Evolutionary conservation across 1,139 yeast species (phyloP), one percentile per base, ranked within the genome.

Genomic region (Nakaseomyces nivariensis): DNA sequence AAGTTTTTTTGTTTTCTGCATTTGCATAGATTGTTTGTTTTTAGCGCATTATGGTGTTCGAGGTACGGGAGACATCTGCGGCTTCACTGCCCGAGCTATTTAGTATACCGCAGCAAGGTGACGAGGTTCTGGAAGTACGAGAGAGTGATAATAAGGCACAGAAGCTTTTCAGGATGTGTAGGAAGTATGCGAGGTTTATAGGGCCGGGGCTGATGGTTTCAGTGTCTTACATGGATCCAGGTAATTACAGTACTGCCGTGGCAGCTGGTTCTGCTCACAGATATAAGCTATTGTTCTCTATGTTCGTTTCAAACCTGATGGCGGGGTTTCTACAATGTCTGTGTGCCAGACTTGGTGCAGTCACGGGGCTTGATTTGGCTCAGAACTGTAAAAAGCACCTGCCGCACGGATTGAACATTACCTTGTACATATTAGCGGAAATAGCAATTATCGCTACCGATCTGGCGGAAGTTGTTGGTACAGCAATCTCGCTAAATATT

Each of bases 171-270:
- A 32, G 52, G 11, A 48, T 55, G 26, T 52, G 64, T 31, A 50
- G 55, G 33, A 82, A 82, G 60, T 79, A 82, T 59, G 66, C 74
- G 9, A 71, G 75, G 48, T 85, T 84, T 59, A 71, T 85, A n/a
- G 92, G 94, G 0, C 94, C 94, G 0, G 94, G 94, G 0, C 69
- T 85, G 33, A 76, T 84, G 75, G 85, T 85, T 4, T 77, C 86
- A 13, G 89, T 85, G 38, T 82, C 89, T 1, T 85, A 84, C 61
- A 81, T 85, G 78, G 92, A 85, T 61, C 92, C 92, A 0, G 94
- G 94, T 1, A 85, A 85, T 62, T 85, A 83, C 63, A 80, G 86
- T 47, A 83, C 90, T 0, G 85, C 90, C 1, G 90, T 85, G 1
- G 81, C 85, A 17, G 82, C 89, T 0, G 92, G 92, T 7, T 85